Evolutionary conservation across 169 alveolate genomes (phyloP).

Genomic region (Plasmodium reichenowi): DNA sequence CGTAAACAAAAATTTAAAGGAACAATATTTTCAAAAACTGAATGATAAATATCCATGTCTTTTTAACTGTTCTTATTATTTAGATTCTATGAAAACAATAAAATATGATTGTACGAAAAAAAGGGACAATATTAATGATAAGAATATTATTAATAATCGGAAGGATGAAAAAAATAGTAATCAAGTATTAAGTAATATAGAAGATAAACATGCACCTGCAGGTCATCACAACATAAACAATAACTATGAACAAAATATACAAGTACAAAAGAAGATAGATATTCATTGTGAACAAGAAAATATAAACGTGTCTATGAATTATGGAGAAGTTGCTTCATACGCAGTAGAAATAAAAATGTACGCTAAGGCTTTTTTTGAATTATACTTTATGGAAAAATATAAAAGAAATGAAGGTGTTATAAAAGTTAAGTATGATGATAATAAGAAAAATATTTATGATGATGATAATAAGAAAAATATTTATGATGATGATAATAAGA

Average conservation of each 20-base stretch:
- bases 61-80: conserved; percentile 36
- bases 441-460: background rate
- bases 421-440: background rate
- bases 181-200: background rate
- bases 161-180: background rate
- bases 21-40: conserved; percentile 23
- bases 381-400: conserved; percentile 37
- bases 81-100: background rate
- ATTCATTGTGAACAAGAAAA: background rate
- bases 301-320: background rate
- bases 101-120: background rate
- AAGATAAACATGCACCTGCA: background rate
- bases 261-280: background rate
- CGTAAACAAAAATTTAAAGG: conserved; percentile 31
- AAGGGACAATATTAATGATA: background rate
- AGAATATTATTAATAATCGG: background rate
- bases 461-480: background rate
- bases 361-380: conserved; percentile 73
- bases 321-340: conserved; percentile 48
- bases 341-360: conserved; percentile 72
- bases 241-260: background rate
- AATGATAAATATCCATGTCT: conserved; percentile 63
- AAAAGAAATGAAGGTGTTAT: too few species aligned
- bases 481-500: background rate
- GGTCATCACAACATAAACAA: background rate